These are phyloP conservation scores for Panicum miliaceum DNA, from an alignment of 176 grass and related monocot species.

Conservation along the genomic window DNA sequence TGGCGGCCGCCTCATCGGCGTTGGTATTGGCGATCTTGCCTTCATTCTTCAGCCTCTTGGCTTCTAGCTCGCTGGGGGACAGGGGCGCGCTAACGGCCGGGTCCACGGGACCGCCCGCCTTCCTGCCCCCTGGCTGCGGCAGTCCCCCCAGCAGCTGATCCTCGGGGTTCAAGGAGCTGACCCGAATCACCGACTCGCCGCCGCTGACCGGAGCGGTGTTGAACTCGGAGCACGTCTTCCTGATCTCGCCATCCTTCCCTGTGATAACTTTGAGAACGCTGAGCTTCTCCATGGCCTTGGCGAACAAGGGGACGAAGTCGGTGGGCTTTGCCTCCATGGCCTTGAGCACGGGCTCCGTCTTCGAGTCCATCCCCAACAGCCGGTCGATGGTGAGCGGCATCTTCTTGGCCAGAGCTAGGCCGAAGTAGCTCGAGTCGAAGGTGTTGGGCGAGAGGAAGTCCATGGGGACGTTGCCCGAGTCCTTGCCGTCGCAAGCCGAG, in stretches of 20 bases:
- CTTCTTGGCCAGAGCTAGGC: conserved; percentile 40
- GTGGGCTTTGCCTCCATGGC: conserved; percentile 21
- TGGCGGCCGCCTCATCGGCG: not conserved
- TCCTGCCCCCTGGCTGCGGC: not conserved
- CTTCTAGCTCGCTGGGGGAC: not conserved
- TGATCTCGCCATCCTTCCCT: conserved; percentile 64
- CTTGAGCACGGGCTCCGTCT: conserved; percentile 43
- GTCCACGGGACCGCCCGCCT: not conserved
- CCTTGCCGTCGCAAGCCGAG: conserved; percentile 35
- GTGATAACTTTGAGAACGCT: conserved; percentile 48
- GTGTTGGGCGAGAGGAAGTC: conserved; percentile 42
- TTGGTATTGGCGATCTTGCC: not conserved
- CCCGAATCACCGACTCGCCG: conserved; percentile 39
- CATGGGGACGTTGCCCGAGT: conserved; percentile 28
- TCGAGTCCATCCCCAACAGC: conserved; percentile 27
- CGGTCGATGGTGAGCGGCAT: conserved; percentile 66
- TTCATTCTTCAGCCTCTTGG: not conserved
- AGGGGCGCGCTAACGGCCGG: no score
- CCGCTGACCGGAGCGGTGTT: conserved; percentile 33
- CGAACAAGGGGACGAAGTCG: conserved; percentile 45
- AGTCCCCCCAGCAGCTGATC: not conserved
- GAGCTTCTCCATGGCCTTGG: conserved; percentile 61
- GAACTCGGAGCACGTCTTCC: conserved; percentile 53
- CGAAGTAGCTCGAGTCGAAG: conserved; percentile 58
- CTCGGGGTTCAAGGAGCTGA: conserved; percentile 37